Conservation (phyloP, 345 rosid species). For the Pseudoturritis turrita region DNA sequence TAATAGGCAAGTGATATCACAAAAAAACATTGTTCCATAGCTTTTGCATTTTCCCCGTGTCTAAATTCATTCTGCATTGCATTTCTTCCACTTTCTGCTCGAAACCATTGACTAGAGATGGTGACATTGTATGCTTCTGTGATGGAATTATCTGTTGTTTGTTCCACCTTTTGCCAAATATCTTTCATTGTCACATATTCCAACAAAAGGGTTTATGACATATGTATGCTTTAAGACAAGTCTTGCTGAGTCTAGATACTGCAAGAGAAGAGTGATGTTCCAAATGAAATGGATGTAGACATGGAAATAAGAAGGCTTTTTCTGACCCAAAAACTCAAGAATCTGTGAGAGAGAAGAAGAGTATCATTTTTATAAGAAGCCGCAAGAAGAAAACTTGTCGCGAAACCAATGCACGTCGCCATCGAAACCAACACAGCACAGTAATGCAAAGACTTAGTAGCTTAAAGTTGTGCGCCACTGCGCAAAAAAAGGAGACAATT, state of each 20-base stretch:
- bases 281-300: background rate
- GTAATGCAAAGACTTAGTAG: too few relatives aligned
- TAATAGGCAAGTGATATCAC: conserved; percentile 38
- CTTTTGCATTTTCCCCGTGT: background rate
- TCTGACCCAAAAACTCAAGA: background rate
- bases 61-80: background rate
- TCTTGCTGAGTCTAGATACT: background rate
- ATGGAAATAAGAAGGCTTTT: background rate
- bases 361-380: background rate
- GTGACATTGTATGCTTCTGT: background rate
- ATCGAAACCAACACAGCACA: too few relatives aligned
- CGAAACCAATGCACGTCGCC: too few relatives aligned
- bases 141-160: background rate
- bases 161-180: background rate
- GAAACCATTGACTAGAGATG: background rate
- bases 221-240: background rate
- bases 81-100: background rate
- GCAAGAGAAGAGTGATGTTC: background rate
- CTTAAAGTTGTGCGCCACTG: too few relatives aligned
- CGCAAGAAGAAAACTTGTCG: too few relatives aligned
- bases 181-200: background rate
- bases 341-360: background rate
- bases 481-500: too few relatives aligned
- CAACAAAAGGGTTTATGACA: background rate
- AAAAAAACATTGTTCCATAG: background rate